Percentiles rank a stretch among this genome's conserved stretches.
These are phyloP conservation scores for Stephania cephalantha DNA, from an alignment of 164 flowering plant genomes.

Conservation along the genomic window DNA sequence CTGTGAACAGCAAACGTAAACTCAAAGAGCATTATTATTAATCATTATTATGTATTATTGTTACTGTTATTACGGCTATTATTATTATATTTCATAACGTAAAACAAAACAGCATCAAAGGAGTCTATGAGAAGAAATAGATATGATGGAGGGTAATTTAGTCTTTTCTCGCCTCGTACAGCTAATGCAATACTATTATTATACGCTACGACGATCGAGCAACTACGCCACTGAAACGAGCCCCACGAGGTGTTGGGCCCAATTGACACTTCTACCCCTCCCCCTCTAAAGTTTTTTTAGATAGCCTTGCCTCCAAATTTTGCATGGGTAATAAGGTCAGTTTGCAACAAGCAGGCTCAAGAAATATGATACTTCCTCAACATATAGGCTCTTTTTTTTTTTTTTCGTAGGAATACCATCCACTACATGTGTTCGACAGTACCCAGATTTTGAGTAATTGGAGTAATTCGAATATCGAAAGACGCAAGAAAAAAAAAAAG, in stretches of 20 bases:
- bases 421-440: no score
- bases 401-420: no score
- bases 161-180: constrained; percentile 4
- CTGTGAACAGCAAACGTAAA: neutral
- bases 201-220: neutral
- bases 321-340: neutral
- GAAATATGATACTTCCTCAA: no score
- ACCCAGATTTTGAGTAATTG: no score
- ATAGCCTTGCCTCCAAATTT: no score
- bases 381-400: no score
- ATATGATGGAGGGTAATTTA: neutral
- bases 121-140: neutral
- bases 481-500: no score
- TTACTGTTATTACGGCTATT: neutral
- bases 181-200: neutral
- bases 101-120: constrained; percentile 10
- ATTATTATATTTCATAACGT: constrained; percentile 5
- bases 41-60: neutral
- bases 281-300: neutral
- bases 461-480: no score
- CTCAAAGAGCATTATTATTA: neutral
- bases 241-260: constrained; percentile 7
- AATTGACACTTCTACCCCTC: constrained; percentile 11
- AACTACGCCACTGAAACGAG: constrained; percentile 1
- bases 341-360: neutral